Evolutionary conservation across 345 rosid species (phyloP).

Genomic region (Corchorus capsularis): DNA sequence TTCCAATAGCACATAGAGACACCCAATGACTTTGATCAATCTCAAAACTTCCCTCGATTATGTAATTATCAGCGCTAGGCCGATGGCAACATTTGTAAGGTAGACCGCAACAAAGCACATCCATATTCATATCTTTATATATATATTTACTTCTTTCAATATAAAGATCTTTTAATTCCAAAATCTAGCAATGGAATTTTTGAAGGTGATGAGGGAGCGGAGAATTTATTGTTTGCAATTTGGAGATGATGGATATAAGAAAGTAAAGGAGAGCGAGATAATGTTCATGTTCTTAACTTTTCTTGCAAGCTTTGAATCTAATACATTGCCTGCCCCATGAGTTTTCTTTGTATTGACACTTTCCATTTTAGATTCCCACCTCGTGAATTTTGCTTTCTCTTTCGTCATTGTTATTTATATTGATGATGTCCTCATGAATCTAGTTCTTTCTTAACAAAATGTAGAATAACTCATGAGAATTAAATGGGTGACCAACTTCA

Average conservation of each 20-base stretch:
- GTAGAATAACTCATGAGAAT: too few relatives aligned
- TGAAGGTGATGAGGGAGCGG: background rate
- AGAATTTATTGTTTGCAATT: too few relatives aligned
- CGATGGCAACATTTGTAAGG: background rate
- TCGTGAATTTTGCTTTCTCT: background rate
- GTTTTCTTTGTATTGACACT: background rate
- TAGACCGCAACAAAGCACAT: background rate
- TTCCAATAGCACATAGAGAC: background rate
- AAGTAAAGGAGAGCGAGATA: background rate
- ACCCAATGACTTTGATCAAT: background rate
- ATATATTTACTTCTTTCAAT: background rate
- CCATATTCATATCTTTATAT: background rate
- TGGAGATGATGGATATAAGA: background rate
- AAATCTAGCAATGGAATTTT: background rate
- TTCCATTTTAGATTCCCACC: background rate
- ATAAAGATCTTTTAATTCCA: background rate
- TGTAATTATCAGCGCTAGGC: background rate
- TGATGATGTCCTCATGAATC: too few relatives aligned
- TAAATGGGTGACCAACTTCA: too few relatives aligned
- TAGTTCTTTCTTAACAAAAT: too few relatives aligned
- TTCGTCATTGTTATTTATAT: background rate
- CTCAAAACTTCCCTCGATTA: background rate
- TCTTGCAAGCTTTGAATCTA: background rate
- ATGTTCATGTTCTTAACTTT: slow-evolving; percentile 1
- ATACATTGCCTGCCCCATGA: background rate